Base-by-base conservation (phyloP, 352 stramenopile genomes). In the Globisporangium splendens region DNA sequence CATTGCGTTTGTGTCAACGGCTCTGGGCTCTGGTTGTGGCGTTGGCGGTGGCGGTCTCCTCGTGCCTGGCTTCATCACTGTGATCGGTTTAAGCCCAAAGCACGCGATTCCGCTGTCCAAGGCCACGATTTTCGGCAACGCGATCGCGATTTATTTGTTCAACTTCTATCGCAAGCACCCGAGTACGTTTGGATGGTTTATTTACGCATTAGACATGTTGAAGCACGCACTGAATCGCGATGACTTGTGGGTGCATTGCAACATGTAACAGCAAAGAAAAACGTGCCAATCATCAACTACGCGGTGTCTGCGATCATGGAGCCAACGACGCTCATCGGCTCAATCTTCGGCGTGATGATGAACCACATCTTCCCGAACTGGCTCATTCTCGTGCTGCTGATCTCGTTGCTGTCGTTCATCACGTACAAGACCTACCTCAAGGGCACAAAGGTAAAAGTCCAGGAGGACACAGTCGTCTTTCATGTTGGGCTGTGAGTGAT, bases 241-340 rank as follows among this genome's bases (percentile, higher is more conserved):
- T n/a, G n/a, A n/a, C n/a, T n/a, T n/a, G n/a, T n/a, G n/a, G n/a
- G n/a, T n/a, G n/a, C n/a, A n/a, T n/a, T n/a, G n/a, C n/a, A n/a
- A n/a, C 10, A 5, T 47, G 7, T 52, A 3, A 10, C 42, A 91
- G 82, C 56, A 31, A 75, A 89, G 38, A 80, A 82, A 0, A 92
- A 98, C 68, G 66, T 96, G 41, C 95, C 96, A 11, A 76, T 99
- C 18, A 97, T 99, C 42, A 96, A 98, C 79, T 99, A 98, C 87
- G 93, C 98, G 59, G 77, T 99, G n/a, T 95, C 98, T n/a, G 67
- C 98, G 3, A 91, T 98, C n/a, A 99, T 99, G 96, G 96, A 99
- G 79, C 97, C 96, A 1, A 83, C 95, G 64, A 91, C 85, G 41
- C 70, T 94, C 13, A 82, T 92, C 35, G 85, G 85, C 39, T 61